These are phyloP conservation scores for Entomortierella lignicola DNA, from an alignment of 192 early-diverging fungal species.

Conservation along the genomic window DNA sequence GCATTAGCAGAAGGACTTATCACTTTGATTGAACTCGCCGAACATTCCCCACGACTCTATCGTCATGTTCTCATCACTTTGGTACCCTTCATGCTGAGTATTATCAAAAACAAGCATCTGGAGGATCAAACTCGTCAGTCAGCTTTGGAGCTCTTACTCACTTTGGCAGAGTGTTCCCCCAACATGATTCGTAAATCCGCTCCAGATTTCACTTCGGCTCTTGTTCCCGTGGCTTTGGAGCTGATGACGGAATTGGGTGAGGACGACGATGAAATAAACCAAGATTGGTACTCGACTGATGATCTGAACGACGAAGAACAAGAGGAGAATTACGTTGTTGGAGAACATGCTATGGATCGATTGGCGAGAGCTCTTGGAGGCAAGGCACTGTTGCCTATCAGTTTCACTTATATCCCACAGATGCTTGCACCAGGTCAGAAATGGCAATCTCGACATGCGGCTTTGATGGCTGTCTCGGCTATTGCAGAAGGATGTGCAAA, in stretches of 20 bases:
- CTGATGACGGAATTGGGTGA: constrained; percentile 97
- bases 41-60: constrained; percentile 84
- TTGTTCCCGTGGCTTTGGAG: constrained; percentile 90
- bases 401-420: constrained; percentile 88
- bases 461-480: constrained; percentile 93
- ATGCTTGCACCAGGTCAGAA: constrained; percentile 79
- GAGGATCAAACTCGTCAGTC: constrained; percentile 88
- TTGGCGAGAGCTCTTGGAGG: constrained; percentile 87
- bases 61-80: constrained; percentile 74
- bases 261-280: constrained; percentile 65
- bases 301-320: constrained; percentile 89
- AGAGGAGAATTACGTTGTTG: constrained; percentile 87
- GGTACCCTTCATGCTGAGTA: constrained; percentile 77
- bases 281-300: constrained; percentile 86
- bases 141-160: constrained; percentile 90
- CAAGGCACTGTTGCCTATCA: constrained; percentile 85
- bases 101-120: constrained; percentile 82
- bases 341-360: constrained; percentile 95
- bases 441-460: constrained; percentile 94
- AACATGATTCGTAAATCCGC: constrained; percentile 88
- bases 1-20: constrained; percentile 75
- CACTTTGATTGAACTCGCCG: constrained; percentile 86
- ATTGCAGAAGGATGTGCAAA: constrained; percentile 97
- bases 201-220: constrained; percentile 74
- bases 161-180: constrained; percentile 87